Percentiles rank a stretch among this genome's conserved stretches.
These are phyloP conservation scores for Helichrysum umbraculigerum DNA, from an alignment of 129 eudicot genomes.

Conservation along the genomic window DNA sequence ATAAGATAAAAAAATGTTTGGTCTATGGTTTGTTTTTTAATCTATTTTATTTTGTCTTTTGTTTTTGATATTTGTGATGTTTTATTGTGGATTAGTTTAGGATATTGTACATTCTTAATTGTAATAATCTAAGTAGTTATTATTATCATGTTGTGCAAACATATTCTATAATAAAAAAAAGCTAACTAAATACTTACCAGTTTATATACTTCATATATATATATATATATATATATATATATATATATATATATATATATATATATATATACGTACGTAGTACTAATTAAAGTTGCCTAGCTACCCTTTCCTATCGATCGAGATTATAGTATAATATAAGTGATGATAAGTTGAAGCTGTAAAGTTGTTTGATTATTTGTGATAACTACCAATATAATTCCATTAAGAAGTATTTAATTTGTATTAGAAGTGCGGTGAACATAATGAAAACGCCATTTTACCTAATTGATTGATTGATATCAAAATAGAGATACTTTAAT, in stretches of 20 bases:
- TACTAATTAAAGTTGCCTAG: too few relatives aligned
- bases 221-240: too few relatives aligned
- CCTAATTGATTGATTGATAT: background rate
- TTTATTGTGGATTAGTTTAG: background rate
- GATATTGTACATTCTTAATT: background rate
- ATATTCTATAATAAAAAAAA: too few relatives aligned
- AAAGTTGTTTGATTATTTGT: background rate
- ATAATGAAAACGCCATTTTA: background rate
- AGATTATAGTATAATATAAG: background rate
- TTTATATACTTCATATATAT: background rate
- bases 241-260: too few relatives aligned
- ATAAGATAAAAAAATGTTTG: background rate
- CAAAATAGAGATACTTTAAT: background rate
- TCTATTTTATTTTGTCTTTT: background rate
- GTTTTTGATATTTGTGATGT: background rate
- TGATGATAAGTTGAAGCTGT: background rate
- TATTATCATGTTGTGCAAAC: too few relatives aligned
- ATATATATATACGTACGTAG: too few relatives aligned
- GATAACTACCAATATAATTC: background rate
- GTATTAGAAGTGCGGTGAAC: background rate
- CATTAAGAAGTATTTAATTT: background rate
- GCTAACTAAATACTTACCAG: background rate
- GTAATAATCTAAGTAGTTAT: background rate
- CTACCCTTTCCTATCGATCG: too few relatives aligned
- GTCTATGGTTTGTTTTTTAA: background rate